These are phyloP conservation scores for Colletotrichum sp. DNA, from an alignment of 2,329 filamentous ascomycete genomes.

Conservation along the genomic window DNA sequence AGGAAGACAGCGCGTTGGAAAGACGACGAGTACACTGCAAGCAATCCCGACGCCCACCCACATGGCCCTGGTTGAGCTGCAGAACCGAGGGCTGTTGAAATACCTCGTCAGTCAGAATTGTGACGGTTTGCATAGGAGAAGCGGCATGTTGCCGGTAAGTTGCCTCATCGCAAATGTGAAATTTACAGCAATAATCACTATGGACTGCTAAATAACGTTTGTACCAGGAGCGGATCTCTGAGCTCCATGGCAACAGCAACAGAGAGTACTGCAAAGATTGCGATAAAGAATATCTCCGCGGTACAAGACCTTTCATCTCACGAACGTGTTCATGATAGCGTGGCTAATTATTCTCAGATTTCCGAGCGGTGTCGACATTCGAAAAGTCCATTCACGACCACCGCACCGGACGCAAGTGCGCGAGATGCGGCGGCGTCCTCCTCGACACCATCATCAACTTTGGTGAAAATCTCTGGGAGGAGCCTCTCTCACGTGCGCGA, in stretches of 20 bases:
- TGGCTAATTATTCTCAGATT: slow-evolving; percentile 33
- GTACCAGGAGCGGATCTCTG: slow-evolving; percentile 45
- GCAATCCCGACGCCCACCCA: slow-evolving; percentile 50
- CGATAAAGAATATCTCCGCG: slow-evolving; percentile 50
- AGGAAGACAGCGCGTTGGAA: slow-evolving; percentile 36
- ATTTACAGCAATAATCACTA: too few species aligned
- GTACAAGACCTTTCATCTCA: slow-evolving; percentile 1
- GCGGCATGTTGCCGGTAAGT: slow-evolving; percentile 47
- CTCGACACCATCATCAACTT: slow-evolving; percentile 53
- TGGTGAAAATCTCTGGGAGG: slow-evolving; percentile 38
- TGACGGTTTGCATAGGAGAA: slow-evolving; percentile 49
- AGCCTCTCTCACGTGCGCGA: slow-evolving; percentile 35
- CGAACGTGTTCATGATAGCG: too few species aligned
- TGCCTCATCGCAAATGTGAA: too few species aligned
- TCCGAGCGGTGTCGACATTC: slow-evolving; percentile 48
- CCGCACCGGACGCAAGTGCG: slow-evolving; percentile 50
- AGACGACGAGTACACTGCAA: slow-evolving; percentile 41
- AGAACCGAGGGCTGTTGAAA: slow-evolving; percentile 44
- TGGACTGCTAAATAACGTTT: neutral
- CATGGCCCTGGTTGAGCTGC: slow-evolving; percentile 51
- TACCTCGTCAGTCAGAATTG: slow-evolving; percentile 52
- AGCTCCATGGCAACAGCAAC: slow-evolving; percentile 54
- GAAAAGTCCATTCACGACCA: slow-evolving; percentile 48
- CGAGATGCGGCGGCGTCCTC: slow-evolving; percentile 39
- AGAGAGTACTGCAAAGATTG: slow-evolving; percentile 49